Conservation (phyloP, 495 filamentous ascomycete genomes). For the Hypoxylon lenormandii region DNA sequence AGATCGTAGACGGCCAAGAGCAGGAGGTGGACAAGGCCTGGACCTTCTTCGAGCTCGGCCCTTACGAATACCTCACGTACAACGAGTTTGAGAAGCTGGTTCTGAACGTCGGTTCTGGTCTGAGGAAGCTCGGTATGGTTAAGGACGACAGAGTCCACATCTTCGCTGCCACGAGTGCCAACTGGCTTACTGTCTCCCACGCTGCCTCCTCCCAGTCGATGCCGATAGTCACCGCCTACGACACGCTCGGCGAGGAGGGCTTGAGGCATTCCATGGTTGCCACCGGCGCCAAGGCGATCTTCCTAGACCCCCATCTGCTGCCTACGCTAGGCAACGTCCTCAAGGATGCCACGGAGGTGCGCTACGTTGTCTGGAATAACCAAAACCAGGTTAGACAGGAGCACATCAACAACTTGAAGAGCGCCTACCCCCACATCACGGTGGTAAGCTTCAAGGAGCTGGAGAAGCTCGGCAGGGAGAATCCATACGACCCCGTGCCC, state of each 20-base stretch:
- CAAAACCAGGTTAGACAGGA: slow-evolving; percentile 78
- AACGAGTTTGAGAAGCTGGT: slow-evolving; percentile 84
- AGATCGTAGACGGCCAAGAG: slow-evolving; percentile 90
- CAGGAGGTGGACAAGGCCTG: slow-evolving; percentile 92
- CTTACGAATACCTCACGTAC: slow-evolving; percentile 87
- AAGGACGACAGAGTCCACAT: slow-evolving; percentile 83
- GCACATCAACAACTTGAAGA: slow-evolving; percentile 83
- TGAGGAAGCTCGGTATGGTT: slow-evolving; percentile 81
- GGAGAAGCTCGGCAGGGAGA: slow-evolving; percentile 81
- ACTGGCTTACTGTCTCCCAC: slow-evolving; percentile 83
- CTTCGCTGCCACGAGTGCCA: slow-evolving; percentile 85
- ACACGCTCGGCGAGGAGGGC: slow-evolving; percentile 94
- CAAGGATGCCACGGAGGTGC: slow-evolving; percentile 79
- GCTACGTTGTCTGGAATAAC: slow-evolving; percentile 89
- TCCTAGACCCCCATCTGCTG: slow-evolving; percentile 86
- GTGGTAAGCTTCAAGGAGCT: slow-evolving; percentile 89
- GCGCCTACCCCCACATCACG: slow-evolving; percentile 73
- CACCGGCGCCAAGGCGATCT: slow-evolving; percentile 86
- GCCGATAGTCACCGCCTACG: slow-evolving; percentile 95
- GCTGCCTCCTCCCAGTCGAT: slow-evolving; percentile 87
- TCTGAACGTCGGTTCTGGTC: slow-evolving; percentile 77
- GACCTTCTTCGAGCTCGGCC: slow-evolving; percentile 93
- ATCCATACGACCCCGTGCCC: slow-evolving; percentile 81
- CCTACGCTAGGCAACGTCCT: slow-evolving; percentile 83
- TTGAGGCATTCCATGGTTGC: slow-evolving; percentile 90